Base-by-base conservation (phyloP, 2,329 filamentous ascomycete genomes). In the Beauveria varroae region DNA sequence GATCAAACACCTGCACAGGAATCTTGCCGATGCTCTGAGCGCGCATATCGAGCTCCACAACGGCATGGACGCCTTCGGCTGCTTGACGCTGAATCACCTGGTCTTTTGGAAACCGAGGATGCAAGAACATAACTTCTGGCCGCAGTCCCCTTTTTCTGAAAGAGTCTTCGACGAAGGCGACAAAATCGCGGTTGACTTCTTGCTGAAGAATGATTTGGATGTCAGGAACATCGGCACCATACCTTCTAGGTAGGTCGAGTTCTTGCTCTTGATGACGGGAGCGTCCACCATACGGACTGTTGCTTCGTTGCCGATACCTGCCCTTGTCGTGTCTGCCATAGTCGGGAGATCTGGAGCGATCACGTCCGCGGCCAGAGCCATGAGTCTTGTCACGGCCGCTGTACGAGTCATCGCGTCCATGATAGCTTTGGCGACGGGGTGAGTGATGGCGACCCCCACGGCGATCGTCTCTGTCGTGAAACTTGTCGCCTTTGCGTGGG, bases 131-230 rank as follows among this genome's bases (percentile, higher is more conserved):
- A 22, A 92, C 86, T 68, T 96, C 89, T 16, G 88, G 87, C 63
- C 84, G 87, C 43, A 98, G 78, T 2, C 86, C 86, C 60, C 87
- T 86, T 40, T 83, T 81, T 62, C 83, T 81, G 71, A 98, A 96
- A 0, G 86, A 83, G 40, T 83, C 82, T 70, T 96, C 89, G 12
- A 96, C 87, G 83, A 90, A 96, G 57, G 81, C 81, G 56, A 96
- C 86, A 69, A 96, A 97, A 61, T 91, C 87, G 63, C 88, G 81
- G 63, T 88, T 85, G 14, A 96, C 81, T 66, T 92, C 86, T 65
- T 93, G 87, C 50, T 93, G 79, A 5, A 96, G 83, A 30, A 97
- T 84, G 34, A 98, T 85, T 71, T 97, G 92, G 18, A 97, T 89
- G 67, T 98, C 92, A 2, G 93, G 93, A 24, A 97, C 86, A 65